Conservation (phyloP, 805 yeast genomes). For the Blastobotrys muscicola region DNA sequence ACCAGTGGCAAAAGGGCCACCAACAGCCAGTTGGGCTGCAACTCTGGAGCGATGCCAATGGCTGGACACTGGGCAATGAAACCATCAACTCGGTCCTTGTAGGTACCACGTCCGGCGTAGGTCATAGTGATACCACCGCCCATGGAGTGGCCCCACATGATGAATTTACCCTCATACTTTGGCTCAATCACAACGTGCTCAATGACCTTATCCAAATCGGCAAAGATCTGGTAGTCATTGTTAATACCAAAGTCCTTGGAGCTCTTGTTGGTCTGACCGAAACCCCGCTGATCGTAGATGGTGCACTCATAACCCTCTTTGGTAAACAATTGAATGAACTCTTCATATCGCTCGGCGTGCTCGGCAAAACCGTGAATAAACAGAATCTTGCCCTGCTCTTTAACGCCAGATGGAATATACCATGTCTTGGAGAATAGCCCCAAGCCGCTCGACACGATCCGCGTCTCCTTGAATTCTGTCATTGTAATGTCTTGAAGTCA, state of each 20-base stretch:
- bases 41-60: constrained; percentile 18
- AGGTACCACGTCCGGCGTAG: constrained; percentile 28
- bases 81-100: constrained; percentile 25
- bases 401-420: constrained; percentile 15
- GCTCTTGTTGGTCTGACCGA: constrained; percentile 26
- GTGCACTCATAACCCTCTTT: constrained; percentile 28
- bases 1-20: constrained; percentile 20
- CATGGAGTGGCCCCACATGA: constrained; percentile 31
- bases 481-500: neutral
- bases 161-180: constrained; percentile 19
- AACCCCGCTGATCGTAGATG: constrained; percentile 32
- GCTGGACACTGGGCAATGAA: constrained; percentile 28
- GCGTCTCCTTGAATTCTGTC: neutral
- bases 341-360: constrained; percentile 23
- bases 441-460: constrained; percentile 7
- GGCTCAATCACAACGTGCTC: constrained; percentile 5
- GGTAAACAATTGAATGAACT: constrained; percentile 23
- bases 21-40: constrained; percentile 20
- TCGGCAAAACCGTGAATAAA: constrained; percentile 32
- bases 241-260: constrained; percentile 25
- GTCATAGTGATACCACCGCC: constrained; percentile 32
- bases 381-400: constrained; percentile 22
- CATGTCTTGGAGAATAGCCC: constrained; percentile 10
- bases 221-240: constrained; percentile 24
- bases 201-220: constrained; percentile 27